These are phyloP conservation scores for Pleurotus djamor DNA, from an alignment of 768 basidiomycete genomes.

Conservation along the genomic window DNA sequence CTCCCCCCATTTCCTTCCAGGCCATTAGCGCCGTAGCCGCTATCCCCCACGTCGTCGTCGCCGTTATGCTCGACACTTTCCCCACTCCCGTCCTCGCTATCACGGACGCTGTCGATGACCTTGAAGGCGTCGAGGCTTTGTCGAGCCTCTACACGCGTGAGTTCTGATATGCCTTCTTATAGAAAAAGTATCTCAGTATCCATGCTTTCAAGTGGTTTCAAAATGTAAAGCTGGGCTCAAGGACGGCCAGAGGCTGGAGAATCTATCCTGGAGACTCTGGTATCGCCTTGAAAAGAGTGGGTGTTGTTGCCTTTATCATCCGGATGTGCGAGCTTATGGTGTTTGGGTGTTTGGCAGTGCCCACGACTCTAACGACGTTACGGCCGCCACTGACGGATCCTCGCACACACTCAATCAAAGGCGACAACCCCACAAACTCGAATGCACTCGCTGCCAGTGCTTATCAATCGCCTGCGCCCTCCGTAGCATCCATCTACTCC, in stretches of 20 bases:
- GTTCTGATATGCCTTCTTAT: slow-evolving; percentile 17
- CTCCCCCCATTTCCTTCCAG: not conserved
- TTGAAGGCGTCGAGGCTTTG: slow-evolving; percentile 68
- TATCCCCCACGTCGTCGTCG: not conserved
- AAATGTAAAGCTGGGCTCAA: slow-evolving; percentile 79
- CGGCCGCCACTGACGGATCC: not conserved
- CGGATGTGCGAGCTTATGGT: not conserved
- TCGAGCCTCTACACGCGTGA: slow-evolving; percentile 68
- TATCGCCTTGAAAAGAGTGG: slow-evolving; percentile 49
- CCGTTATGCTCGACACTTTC: slow-evolving; percentile 46
- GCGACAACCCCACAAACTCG: not conserved
- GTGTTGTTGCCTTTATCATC: not conserved
- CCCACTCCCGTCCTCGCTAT: slow-evolving; percentile 68
- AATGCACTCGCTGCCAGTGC: not conserved
- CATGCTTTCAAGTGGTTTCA: slow-evolving; percentile 60
- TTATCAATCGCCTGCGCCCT: slow-evolving; percentile 3
- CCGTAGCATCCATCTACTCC: not conserved
- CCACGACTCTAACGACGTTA: slow-evolving; percentile 1
- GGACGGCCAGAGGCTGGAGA: slow-evolving; percentile 82
- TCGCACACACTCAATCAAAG: not conserved
- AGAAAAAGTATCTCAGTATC: slow-evolving; percentile 7
- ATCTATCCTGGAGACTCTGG: slow-evolving; percentile 88
- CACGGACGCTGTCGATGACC: slow-evolving; percentile 62
- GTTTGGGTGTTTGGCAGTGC: not conserved
- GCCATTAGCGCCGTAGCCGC: not conserved